A percentile compares a stretch with the other conserved stretches of the same genome.
These are phyloP conservation scores for Backusella tarrabulga DNA, from an alignment of 192 early-diverging fungal species.

Conservation along the genomic window DNA sequence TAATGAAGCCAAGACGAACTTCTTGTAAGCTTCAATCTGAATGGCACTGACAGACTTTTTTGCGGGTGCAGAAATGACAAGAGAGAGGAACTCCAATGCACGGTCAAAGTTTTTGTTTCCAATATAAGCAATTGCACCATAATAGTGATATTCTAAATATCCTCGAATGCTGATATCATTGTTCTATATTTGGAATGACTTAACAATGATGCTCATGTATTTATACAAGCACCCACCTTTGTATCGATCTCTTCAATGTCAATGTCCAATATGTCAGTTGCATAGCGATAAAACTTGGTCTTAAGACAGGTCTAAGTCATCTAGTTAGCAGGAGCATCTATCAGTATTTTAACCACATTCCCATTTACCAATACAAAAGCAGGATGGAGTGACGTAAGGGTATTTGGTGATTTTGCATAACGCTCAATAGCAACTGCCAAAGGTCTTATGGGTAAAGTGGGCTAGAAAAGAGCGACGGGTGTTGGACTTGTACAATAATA, in stretches of 20 bases:
- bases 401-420: slow-evolving; percentile 31
- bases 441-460: slow-evolving; percentile 38
- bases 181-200: not conserved
- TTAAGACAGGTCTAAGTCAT: slow-evolving; percentile 42
- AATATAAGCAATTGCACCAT: slow-evolving; percentile 72
- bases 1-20: slow-evolving; percentile 62
- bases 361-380: slow-evolving; percentile 31
- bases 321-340: not conserved
- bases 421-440: slow-evolving; percentile 37
- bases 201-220: not conserved
- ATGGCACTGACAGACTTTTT: slow-evolving; percentile 58
- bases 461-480: slow-evolving; percentile 20
- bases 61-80: slow-evolving; percentile 67
- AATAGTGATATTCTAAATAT: slow-evolving; percentile 77
- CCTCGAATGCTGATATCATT: slow-evolving; percentile 44
- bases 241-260: slow-evolving; percentile 52
- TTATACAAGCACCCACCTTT: slow-evolving; percentile 24
- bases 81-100: slow-evolving; percentile 59
- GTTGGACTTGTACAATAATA: not conserved
- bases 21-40: slow-evolving; percentile 76
- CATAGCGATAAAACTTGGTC: slow-evolving; percentile 47
- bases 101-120: slow-evolving; percentile 62
- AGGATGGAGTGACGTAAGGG: slow-evolving; percentile 47
- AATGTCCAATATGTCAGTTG: slow-evolving; percentile 45
- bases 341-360: not conserved